phyloP scores from a whole-genome alignment of 2,329 filamentous ascomycete genomes.

The Exophiala spinifera region DNA sequence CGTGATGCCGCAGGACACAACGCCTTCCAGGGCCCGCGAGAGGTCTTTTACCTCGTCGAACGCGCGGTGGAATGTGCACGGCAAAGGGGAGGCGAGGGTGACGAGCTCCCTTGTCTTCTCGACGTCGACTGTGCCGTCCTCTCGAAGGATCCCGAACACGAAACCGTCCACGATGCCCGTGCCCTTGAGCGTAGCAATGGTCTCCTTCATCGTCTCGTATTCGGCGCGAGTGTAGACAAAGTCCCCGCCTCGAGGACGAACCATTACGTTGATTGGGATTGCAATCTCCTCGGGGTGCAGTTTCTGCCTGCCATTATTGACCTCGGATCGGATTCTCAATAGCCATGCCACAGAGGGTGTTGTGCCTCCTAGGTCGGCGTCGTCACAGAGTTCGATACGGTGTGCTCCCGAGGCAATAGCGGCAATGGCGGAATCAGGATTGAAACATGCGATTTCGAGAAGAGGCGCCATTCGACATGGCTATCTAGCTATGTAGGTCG shows the following conservation, averaged over 20 bases:
- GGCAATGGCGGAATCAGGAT: constrained; percentile 39
- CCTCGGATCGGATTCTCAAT: constrained; percentile 19
- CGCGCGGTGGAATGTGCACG: constrained; percentile 56
- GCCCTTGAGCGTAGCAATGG: constrained; percentile 37
- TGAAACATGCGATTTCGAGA: constrained; percentile 14
- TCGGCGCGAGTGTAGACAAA: constrained; percentile 47
- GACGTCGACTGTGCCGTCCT: constrained; percentile 38
- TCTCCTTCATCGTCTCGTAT: constrained; percentile 43
- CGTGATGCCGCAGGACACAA: constrained; percentile 46
- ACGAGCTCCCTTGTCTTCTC: constrained; percentile 44
- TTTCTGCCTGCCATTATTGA: too few relatives aligned
- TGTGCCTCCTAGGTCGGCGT: constrained; percentile 41
- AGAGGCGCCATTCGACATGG: constrained; percentile 1
- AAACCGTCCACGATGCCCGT: constrained; percentile 44
- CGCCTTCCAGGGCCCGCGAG: constrained; percentile 35
- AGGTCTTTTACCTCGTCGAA: constrained; percentile 40
- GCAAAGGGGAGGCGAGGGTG: constrained; percentile 38
- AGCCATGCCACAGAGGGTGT: constrained; percentile 38
- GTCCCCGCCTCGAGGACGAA: constrained; percentile 47
- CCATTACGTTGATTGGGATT: constrained; percentile 51
- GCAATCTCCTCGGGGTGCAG: too few relatives aligned
- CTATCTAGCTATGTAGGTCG: too few relatives aligned
- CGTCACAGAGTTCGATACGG: constrained; percentile 51
- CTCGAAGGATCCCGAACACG: constrained; percentile 50
- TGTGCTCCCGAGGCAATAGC: constrained; percentile 46